These are phyloP conservation scores for Bacterosira constricta DNA, from an alignment of 108 stramenopile genomes.

Conservation along the genomic window DNA sequence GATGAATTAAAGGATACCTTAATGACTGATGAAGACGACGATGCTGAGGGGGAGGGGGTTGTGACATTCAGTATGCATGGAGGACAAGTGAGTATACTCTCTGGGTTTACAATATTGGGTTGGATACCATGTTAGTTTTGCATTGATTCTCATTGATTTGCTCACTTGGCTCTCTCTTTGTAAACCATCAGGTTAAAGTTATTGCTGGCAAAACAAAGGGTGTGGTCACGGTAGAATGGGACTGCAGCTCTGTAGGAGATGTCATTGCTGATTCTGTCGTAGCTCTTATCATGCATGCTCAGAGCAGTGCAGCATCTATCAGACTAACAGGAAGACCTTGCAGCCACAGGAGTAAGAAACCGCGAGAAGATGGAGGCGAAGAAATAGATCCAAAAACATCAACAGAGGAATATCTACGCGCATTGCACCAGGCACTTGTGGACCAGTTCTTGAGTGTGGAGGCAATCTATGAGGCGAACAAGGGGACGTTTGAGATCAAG, in stretches of 20 bases:
- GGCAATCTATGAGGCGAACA: conserved; percentile 76
- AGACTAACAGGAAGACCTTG: conserved; percentile 86
- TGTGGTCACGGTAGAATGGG: conserved; percentile 85
- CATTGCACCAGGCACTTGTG: conserved; percentile 61
- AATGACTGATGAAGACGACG: conserved; percentile 5
- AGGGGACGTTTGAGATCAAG: conserved; percentile 74
- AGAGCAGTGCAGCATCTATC: conserved; percentile 88
- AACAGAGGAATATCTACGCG: conserved; percentile 53
- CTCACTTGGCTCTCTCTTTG: too few species aligned
- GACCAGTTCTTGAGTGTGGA: conserved; percentile 84
- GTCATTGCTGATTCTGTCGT: conserved; percentile 93
- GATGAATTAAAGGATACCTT: conserved; percentile 41
- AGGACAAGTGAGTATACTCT: conserved; percentile 42
- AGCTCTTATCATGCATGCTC: conserved; percentile 90
- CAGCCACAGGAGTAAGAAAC: conserved; percentile 60
- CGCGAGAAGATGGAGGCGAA: conserved; percentile 27
- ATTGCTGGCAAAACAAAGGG: conserved; percentile 65
- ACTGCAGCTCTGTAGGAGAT: conserved; percentile 90
- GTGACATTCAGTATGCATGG: conserved; percentile 70
- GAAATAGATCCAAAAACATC: conserved; percentile 46
- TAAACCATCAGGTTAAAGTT: conserved; percentile 61
- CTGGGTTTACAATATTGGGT: neutral
- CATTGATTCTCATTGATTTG: neutral
- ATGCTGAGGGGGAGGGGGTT: conserved; percentile 33
- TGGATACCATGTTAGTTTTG: neutral